A percentile compares a stretch with the other conserved stretches of the same genome.
Conservation (phyloP, 441 rosid genomes). For the Euphorbia corollata region DNA sequence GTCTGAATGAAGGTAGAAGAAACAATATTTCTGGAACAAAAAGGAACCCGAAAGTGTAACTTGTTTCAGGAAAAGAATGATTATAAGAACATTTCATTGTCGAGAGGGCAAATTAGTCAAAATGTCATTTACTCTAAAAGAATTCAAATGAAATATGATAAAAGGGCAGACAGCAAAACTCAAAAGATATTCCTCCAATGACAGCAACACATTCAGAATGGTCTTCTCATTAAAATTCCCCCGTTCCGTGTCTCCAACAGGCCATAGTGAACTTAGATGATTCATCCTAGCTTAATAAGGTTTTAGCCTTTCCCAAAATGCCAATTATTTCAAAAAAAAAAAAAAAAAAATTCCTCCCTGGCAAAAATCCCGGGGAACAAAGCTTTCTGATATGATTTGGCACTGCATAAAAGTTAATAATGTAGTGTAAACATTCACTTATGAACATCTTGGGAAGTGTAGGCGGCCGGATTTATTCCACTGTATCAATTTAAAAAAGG, state of each 20-base stretch:
- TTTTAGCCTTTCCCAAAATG: not conserved
- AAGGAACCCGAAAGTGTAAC: constrained; percentile 22
- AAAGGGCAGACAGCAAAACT: not conserved
- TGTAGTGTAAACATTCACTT: not conserved
- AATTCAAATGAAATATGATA: constrained; percentile 1
- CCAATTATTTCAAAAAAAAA: too few species aligned
- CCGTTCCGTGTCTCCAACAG: too few species aligned
- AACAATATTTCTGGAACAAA: constrained; percentile 71
- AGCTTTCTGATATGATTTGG: not conserved
- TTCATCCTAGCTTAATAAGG: too few species aligned
- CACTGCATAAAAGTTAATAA: too few species aligned
- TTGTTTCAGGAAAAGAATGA: constrained; percentile 13
- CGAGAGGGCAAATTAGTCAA: not conserved
- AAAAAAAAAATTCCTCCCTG: not conserved
- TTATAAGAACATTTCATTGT: not conserved
- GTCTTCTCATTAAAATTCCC: not conserved
- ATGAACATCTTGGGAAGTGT: too few species aligned
- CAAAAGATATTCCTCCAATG: not conserved
- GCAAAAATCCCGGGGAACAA: not conserved
- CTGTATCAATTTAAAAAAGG: not conserved
- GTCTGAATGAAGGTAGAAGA: constrained; percentile 80
- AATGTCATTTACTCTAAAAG: not conserved
- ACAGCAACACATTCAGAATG: not conserved
- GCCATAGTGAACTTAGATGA: too few species aligned
- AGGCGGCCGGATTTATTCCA: not conserved